Conservation (phyloP, 192 early-diverging fungal genomes). For the Linnemannia elongata region DNA sequence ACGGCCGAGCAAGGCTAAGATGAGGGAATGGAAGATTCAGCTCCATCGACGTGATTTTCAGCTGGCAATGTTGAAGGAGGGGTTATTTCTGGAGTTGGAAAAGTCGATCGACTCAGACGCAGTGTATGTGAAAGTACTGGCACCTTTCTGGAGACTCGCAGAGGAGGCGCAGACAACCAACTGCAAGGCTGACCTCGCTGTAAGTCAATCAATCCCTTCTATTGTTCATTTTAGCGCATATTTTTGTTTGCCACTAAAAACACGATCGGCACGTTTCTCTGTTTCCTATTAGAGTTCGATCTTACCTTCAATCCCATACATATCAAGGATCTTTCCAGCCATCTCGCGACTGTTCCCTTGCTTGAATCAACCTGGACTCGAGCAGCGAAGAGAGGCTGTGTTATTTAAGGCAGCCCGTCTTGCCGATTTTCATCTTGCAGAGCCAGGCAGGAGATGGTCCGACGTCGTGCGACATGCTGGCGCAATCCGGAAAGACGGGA, state of each 20-base stretch:
- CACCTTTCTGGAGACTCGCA: slow-evolving; percentile 47
- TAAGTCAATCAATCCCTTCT: slow-evolving; percentile 6
- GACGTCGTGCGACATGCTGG: slow-evolving; percentile 35
- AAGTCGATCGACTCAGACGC: slow-evolving; percentile 37
- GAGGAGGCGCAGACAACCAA: slow-evolving; percentile 48
- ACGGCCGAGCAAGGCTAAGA: slow-evolving; percentile 23
- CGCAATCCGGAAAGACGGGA: slow-evolving; percentile 6
- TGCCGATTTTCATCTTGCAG: slow-evolving; percentile 41
- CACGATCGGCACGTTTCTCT: too few species aligned
- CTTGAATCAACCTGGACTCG: slow-evolving; percentile 36
- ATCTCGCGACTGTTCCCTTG: slow-evolving; percentile 33
- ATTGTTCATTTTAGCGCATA: background rate
- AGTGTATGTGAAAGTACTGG: slow-evolving; percentile 49
- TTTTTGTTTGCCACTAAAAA: background rate
- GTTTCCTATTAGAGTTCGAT: slow-evolving; percentile 20
- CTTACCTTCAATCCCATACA: slow-evolving; percentile 38
- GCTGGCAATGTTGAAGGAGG: slow-evolving; percentile 37
- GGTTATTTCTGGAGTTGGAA: slow-evolving; percentile 47
- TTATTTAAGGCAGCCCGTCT: slow-evolving; percentile 34
- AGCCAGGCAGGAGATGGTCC: slow-evolving; percentile 41
- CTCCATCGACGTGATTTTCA: slow-evolving; percentile 42
- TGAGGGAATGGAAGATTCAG: slow-evolving; percentile 34
- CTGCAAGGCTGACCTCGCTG: slow-evolving; percentile 41
- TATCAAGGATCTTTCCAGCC: slow-evolving; percentile 33
- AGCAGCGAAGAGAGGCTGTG: slow-evolving; percentile 37